Conservation (phyloP, 169 alveolate genomes). For the Plasmodium vinckei region DNA sequence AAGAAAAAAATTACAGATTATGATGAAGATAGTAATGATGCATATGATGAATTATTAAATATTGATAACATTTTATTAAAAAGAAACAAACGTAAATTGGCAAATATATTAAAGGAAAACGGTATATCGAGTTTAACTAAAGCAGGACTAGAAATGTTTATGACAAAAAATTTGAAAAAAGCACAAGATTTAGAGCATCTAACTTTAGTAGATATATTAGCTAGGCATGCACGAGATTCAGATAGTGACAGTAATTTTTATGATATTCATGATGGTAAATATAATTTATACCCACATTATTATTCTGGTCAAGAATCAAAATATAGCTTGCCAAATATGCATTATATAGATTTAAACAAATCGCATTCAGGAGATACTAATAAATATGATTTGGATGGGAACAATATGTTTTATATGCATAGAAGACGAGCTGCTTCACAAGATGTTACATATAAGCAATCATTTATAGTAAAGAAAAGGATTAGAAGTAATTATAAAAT, state of each 20-base stretch:
- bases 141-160: constrained; percentile 15
- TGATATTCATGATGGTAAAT: constrained; percentile 22
- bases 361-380: not conserved
- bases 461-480: constrained; percentile 36
- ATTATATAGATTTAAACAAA: not conserved
- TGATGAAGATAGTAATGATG: constrained; percentile 23
- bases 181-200: constrained; percentile 16
- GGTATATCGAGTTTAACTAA: not conserved
- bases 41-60: constrained; percentile 18
- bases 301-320: constrained; percentile 43
- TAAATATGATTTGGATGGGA: constrained; percentile 19
- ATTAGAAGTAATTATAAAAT: constrained; percentile 42
- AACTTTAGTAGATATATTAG: constrained; percentile 55
- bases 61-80: constrained; percentile 12
- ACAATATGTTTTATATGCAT: constrained; percentile 30
- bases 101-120: not conserved
- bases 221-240: constrained; percentile 75
- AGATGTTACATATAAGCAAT: constrained; percentile 37
- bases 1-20: constrained; percentile 40
- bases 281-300: constrained; percentile 25
- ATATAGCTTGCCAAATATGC: constrained; percentile 42
- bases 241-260: constrained; percentile 30
- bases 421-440: constrained; percentile 76
- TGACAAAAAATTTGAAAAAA: constrained; percentile 18
- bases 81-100: constrained; percentile 6